phyloP scores from a whole-genome alignment of 2,329 filamentous ascomycete genomes.

The Lasiodiplodia citricola region DNA sequence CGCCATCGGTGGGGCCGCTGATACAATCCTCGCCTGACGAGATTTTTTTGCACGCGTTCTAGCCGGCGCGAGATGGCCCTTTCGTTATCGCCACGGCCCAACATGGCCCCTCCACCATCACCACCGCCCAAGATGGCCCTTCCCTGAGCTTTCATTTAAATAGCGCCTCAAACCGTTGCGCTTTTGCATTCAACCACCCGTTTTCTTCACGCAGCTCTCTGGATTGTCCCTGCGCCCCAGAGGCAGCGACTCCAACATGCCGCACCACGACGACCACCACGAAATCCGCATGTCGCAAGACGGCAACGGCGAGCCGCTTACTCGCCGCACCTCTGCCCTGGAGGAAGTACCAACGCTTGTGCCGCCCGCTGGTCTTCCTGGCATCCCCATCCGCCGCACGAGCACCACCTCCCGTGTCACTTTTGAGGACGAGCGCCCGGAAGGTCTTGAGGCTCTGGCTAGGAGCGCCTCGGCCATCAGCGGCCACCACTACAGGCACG shows the following conservation, averaged over 20 bases:
- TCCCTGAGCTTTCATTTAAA: not conserved
- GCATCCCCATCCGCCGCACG: slow-evolving; percentile 18
- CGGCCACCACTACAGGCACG: slow-evolving; percentile 24
- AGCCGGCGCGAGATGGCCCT: not conserved
- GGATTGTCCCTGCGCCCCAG: not conserved
- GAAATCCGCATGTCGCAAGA: slow-evolving; percentile 4
- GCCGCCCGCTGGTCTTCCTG: slow-evolving; percentile 22
- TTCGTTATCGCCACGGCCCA: not conserved
- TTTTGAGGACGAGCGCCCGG: slow-evolving; percentile 9
- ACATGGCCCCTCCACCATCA: not conserved
- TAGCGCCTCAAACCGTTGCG: too few species aligned
- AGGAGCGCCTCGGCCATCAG: slow-evolving; percentile 25
- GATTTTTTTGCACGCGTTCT: slow-evolving; percentile 2
- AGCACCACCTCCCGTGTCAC: slow-evolving; percentile 24
- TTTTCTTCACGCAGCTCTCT: not conserved
- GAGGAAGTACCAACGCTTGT: slow-evolving; percentile 24
- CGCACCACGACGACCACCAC: slow-evolving; percentile 15
- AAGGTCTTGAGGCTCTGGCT: slow-evolving; percentile 16
- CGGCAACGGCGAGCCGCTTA: slow-evolving; percentile 24
- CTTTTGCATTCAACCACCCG: not conserved
- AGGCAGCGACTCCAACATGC: slow-evolving; percentile 6
- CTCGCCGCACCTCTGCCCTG: slow-evolving; percentile 24
- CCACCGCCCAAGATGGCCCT: not conserved
- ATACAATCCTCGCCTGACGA: slow-evolving; percentile 17
- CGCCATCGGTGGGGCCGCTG: slow-evolving; percentile 15